Evolutionary conservation across 768 basidiomycete genomes (phyloP).

Genomic region (Cystobasidium onofrii): DNA sequence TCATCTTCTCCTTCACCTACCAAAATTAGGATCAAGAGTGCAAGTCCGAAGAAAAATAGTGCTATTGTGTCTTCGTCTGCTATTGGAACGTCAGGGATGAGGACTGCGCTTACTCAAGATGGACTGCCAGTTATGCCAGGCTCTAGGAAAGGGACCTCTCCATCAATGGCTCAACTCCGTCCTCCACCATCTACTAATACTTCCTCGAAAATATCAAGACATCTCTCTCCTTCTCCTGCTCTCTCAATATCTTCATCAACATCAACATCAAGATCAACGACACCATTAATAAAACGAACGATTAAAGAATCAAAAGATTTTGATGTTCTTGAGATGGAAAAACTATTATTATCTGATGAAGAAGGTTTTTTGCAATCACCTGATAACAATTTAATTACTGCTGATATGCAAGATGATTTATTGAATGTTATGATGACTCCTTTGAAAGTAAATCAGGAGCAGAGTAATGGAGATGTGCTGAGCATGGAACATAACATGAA

Average conservation of each 20-base stretch:
- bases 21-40: background rate
- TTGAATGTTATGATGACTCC: constrained; percentile 11
- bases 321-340: background rate
- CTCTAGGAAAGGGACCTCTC: background rate
- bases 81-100: background rate
- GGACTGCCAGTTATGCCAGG: background rate
- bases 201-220: background rate
- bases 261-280: background rate
- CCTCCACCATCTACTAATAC: background rate
- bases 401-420: constrained; percentile 1
- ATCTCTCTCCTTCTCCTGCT: background rate
- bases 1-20: background rate
- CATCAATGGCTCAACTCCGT: background rate
- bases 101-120: background rate
- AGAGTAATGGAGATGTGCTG: no score
- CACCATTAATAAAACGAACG: background rate
- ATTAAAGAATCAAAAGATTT: background rate
- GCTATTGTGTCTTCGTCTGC: background rate
- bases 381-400: background rate
- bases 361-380: background rate
- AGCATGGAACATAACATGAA: background rate
- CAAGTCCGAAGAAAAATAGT: background rate
- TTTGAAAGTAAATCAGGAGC: background rate
- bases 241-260: background rate
- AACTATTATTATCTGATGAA: background rate